Base-by-base conservation (phyloP, 176 grass and related monocot species). In the Aegilops longissima region DNA sequence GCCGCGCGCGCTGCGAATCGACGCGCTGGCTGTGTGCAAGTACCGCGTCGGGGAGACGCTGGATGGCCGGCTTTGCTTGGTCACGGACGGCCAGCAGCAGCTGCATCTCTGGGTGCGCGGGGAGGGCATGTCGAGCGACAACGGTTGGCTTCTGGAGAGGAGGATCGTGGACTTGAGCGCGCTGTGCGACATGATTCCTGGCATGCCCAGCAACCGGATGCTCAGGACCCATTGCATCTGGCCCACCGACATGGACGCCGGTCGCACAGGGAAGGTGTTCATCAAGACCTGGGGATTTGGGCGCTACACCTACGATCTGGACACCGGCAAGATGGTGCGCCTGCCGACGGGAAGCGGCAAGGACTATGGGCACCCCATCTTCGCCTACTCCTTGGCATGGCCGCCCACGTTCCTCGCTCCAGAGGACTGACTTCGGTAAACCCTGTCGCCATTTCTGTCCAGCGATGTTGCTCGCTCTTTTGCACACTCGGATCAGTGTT, bases 61-160 rank as follows among this genome's bases (percentile, higher is more conserved):
- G 39, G 62, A 67, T 9, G 61, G 78, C 2, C 49, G 30, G 11
- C 13, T 51, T n/a, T 83, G 67, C 66, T 10, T 23, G 18, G 35
- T 58, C 23, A 61, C 49, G 18, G 71, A 75, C 13, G 72, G n/a
- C 6, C 5, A 29, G 24, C 1, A 17, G 42, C 12, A 36, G 73
- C 42, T 85, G 73, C 56, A 64, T 21, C 24, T 85, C 4, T 77
- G 61, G 4, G 70, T 75, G 54, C 34, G 17, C 68, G 54, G 56
- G 56, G 36, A 58, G 17, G 17, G 9, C 27, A 3, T 29, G 61
- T 3, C 3, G 36, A 66, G 83, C 73, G 61, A 51, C 18, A 49
- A 54, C 18, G 73, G 73, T 31, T 85, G 83, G 83, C 40, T 85
- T 75, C 12, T 85, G 42, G 83, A 85, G 83, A 77, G 29, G 42